Conservation (phyloP, 306 rosid species). For the Biancaea sappan region DNA sequence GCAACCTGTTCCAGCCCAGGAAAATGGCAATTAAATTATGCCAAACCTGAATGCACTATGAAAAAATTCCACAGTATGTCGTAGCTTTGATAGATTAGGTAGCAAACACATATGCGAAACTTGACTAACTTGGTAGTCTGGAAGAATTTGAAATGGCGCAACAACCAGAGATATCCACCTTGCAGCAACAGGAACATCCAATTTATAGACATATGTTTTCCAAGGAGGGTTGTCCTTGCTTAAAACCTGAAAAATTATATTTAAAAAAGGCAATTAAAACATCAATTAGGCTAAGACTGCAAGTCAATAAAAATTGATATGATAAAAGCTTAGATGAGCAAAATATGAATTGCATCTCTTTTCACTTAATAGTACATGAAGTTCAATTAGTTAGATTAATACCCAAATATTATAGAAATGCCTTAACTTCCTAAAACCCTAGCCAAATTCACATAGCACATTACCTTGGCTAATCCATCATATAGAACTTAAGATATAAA, state of each 20-base stretch:
- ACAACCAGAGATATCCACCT: slow-evolving; percentile 71
- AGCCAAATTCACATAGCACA: no score
- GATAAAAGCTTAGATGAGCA: slow-evolving; percentile 25
- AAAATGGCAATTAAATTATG: slow-evolving; percentile 19
- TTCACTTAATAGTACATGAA: neutral
- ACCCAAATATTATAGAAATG: no score
- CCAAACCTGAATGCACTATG: slow-evolving; percentile 88
- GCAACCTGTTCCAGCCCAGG: neutral
- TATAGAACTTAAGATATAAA: neutral
- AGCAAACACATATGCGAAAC: slow-evolving; percentile 67
- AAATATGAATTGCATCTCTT: neutral
- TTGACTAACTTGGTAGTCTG: slow-evolving; percentile 52
- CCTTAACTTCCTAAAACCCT: no score
- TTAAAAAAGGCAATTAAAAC: slow-evolving; percentile 35
- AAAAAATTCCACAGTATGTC: slow-evolving; percentile 81
- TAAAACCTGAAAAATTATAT: slow-evolving; percentile 64
- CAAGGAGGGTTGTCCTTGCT: slow-evolving; percentile 91
- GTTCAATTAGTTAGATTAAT: no score
- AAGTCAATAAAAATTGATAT: neutral
- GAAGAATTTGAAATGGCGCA: slow-evolving; percentile 67
- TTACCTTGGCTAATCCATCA: neutral
- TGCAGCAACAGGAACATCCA: slow-evolving; percentile 84
- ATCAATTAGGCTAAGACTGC: slow-evolving; percentile 23
- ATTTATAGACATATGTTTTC: slow-evolving; percentile 76
- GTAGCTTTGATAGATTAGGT: slow-evolving; percentile 66